Evolutionary conservation across 2,329 filamentous ascomycete genomes (phyloP).

Genomic region (Didymella glomerata): DNA sequence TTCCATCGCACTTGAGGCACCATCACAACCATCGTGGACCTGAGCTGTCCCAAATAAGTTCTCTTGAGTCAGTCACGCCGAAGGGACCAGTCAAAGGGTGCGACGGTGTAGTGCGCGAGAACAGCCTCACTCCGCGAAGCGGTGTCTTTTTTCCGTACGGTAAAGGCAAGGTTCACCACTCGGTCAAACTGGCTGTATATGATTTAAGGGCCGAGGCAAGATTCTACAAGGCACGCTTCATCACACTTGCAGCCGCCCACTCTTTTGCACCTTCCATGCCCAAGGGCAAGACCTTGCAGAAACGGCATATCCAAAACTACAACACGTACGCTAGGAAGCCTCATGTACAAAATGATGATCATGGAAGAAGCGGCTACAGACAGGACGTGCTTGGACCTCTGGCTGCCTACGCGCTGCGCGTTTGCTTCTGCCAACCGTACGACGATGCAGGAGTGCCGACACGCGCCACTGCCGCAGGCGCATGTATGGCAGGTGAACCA

Average conservation of each 20-base stretch:
- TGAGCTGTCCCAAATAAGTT: conserved; percentile 30
- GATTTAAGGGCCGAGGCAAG: conserved; percentile 24
- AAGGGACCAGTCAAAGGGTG: conserved; percentile 37
- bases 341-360: not conserved
- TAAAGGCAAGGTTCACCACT: conserved; percentile 6
- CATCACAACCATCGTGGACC: conserved; percentile 32
- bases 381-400: conserved; percentile 3
- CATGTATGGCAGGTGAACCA: not conserved
- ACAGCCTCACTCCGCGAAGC: conserved; percentile 31
- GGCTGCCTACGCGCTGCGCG: conserved; percentile 37
- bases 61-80: conserved; percentile 23
- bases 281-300: conserved; percentile 27
- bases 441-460: conserved; percentile 34
- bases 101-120: conserved; percentile 36
- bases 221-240: conserved; percentile 27
- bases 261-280: conserved; percentile 17
- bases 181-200: conserved; percentile 14
- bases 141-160: conserved; percentile 15
- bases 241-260: conserved; percentile 19
- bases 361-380: not conserved
- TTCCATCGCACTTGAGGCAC: conserved; percentile 36
- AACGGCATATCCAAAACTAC: conserved; percentile 17
- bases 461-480: conserved; percentile 7
- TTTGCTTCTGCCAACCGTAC: conserved; percentile 50
- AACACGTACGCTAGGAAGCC: conserved; percentile 7